Evolutionary conservation across 2,329 filamentous ascomycete species (phyloP).

Genomic region (Plectosphaerella plurivora): DNA sequence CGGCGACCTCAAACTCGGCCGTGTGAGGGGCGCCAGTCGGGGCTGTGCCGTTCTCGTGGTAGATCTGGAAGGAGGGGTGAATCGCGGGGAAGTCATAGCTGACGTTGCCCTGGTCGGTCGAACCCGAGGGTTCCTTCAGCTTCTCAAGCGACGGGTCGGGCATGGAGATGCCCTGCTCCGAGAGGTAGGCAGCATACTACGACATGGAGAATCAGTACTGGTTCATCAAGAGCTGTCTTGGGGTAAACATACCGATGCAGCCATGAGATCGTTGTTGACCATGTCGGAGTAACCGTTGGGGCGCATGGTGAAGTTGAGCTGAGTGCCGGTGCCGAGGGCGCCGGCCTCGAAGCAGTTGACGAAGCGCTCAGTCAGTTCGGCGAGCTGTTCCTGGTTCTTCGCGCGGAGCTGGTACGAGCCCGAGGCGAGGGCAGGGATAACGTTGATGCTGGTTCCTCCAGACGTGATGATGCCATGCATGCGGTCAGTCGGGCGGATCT

Average conservation of each 20-base stretch:
- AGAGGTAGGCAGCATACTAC: constrained; percentile 17
- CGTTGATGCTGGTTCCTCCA: constrained; percentile 33
- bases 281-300: constrained; percentile 25
- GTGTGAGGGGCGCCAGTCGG: constrained; percentile 41
- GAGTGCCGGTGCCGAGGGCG: constrained; percentile 22
- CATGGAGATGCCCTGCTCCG: constrained; percentile 15
- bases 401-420: constrained; percentile 56
- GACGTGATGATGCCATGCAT: constrained; percentile 44
- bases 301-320: constrained; percentile 28
- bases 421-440: constrained; percentile 48
- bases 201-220: too few relatives aligned
- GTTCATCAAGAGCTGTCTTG: too few relatives aligned
- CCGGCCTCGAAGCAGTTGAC: constrained; percentile 21
- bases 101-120: constrained; percentile 24
- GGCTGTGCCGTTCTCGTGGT: constrained; percentile 14
- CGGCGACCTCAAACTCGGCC: constrained; percentile 44
- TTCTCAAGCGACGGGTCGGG: constrained; percentile 19
- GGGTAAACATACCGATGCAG: too few relatives aligned
- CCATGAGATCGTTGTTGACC: constrained; percentile 21
- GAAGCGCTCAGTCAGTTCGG: constrained; percentile 15
- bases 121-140: constrained; percentile 14
- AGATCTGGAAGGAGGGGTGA: not conserved
- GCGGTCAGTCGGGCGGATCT: constrained; percentile 40
- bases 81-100: not conserved
- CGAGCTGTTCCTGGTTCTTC: constrained; percentile 25